phyloP scores from a whole-genome alignment of 73 alveolate genomes.

The Paramecium sexaurelia region DNA sequence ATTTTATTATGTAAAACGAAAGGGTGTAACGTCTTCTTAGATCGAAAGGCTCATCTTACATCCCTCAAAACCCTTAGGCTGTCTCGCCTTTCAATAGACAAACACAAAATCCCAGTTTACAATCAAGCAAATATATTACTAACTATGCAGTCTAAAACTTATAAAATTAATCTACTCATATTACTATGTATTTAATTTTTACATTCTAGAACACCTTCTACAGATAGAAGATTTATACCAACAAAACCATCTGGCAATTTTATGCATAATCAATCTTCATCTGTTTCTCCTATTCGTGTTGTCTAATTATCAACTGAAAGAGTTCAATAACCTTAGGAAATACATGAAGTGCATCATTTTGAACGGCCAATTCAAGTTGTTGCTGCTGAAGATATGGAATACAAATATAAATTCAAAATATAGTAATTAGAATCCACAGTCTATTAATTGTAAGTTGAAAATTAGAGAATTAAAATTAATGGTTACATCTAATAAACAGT shows the following conservation, averaged over 20 bases:
- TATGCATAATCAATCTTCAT: background rate
- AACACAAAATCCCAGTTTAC: background rate
- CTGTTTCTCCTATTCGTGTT: background rate
- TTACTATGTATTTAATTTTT: background rate
- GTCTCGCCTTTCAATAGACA: background rate
- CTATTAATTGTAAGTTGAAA: conserved; percentile 13
- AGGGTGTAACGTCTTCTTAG: background rate
- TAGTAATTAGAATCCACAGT: background rate
- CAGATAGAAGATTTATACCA: background rate
- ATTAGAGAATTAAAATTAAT: background rate
- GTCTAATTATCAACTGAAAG: background rate
- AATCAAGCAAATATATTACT: background rate
- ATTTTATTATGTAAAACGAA: background rate
- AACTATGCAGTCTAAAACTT: background rate
- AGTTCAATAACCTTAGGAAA: background rate
- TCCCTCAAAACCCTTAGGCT: background rate
- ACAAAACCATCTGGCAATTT: background rate
- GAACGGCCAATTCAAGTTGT: conserved; percentile 25
- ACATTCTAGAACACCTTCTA: background rate
- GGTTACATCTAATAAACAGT: background rate
- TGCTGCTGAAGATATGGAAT: conserved; percentile 18
- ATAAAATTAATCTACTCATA: background rate
- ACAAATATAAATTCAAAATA: background rate
- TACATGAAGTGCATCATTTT: conserved; percentile 39
- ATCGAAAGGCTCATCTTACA: background rate